phyloP scores from a whole-genome alignment of 352 stramenopile species.

The Pythium graminicola region DNA sequence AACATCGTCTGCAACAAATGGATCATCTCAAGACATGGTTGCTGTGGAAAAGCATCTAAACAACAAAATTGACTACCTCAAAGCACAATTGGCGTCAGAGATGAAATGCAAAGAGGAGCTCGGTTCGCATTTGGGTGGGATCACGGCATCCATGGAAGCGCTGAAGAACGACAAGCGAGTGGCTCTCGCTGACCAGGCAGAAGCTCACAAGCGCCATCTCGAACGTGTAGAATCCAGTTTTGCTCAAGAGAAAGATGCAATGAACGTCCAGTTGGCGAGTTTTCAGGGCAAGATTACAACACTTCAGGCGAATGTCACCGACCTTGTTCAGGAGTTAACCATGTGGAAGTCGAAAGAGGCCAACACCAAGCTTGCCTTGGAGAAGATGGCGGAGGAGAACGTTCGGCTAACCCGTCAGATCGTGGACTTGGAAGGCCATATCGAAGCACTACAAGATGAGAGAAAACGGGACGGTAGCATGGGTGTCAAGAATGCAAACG shows the following conservation, averaged over 20 bases:
- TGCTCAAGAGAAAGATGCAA: slow-evolving; percentile 46
- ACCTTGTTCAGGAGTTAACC: slow-evolving; percentile 65
- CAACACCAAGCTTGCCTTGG: slow-evolving; percentile 55
- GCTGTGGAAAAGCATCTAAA: slow-evolving; percentile 64
- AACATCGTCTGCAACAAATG: neutral
- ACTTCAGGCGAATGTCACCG: slow-evolving; percentile 67
- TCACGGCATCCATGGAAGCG: slow-evolving; percentile 56
- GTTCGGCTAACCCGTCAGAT: slow-evolving; percentile 54
- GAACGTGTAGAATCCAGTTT: slow-evolving; percentile 44
- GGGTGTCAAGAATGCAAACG: slow-evolving; percentile 58
- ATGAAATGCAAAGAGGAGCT: slow-evolving; percentile 85
- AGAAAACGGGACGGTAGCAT: slow-evolving; percentile 34
- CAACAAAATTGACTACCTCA: slow-evolving; percentile 82
- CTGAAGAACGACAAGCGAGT: slow-evolving; percentile 62
- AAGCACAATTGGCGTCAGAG: slow-evolving; percentile 72
- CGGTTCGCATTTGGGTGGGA: slow-evolving; percentile 48
- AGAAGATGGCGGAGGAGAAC: slow-evolving; percentile 72
- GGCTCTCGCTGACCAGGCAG: slow-evolving; percentile 42
- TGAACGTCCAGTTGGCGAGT: slow-evolving; percentile 33
- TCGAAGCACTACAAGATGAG: slow-evolving; percentile 57
- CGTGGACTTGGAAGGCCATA: slow-evolving; percentile 48
- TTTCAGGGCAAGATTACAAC: slow-evolving; percentile 56
- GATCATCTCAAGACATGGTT: slow-evolving; percentile 24
- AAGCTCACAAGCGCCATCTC: slow-evolving; percentile 44
- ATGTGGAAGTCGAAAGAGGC: slow-evolving; percentile 61